Evolutionary conservation across 768 basidiomycete genomes (phyloP), one percentile per base, ranked within the genome.

Genomic region (Lactarius hatsudake): DNA sequence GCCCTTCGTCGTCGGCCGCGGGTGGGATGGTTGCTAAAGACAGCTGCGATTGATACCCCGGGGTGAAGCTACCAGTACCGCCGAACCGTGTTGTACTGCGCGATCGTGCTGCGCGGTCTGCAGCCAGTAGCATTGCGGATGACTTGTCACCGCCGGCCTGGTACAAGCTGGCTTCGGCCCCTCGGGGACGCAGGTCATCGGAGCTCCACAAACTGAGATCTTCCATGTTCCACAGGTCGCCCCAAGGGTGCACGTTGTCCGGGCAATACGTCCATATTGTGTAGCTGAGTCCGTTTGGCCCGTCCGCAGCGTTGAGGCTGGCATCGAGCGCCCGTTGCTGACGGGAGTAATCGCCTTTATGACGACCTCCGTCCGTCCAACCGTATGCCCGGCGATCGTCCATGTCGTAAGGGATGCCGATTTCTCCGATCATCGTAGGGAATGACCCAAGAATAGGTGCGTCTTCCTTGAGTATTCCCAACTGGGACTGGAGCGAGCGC

Each of bases 181-280:
- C 70, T 36, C 67, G 71, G 62, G 61, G 70, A 66, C 74, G 74
- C 67, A 87, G 68, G 74, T 98, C 95, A 70, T 94, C 92, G 4
- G 76, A 71, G 71, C 88, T 89, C 92, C 92, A 98, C 17, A 98
- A 69, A 70, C 91, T 94, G 66, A 98, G 76, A 78, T 98, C 96
- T 78, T 99, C 96, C 78, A 92, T 86, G 75, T 98, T 96, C 96
- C 96, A 99, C 1, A 88, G 88, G 77, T 99, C 96, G 17, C 96
- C 94, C 93, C 92, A 97, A 73, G 85, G 80, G 74, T 98, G 93
- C 30, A 81, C 82, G 73, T 88, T 88, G 71, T 96, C 91, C 0
- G 90, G 80, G 66, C 90, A 89, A 74, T 96, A 97, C 40, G 87
- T 91, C 95, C 95, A 97, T 10, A 93, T 78, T 56, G 94, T 94